Base-by-base conservation (phyloP, 305 asterid species). In the Fraxinus platypoda region DNA sequence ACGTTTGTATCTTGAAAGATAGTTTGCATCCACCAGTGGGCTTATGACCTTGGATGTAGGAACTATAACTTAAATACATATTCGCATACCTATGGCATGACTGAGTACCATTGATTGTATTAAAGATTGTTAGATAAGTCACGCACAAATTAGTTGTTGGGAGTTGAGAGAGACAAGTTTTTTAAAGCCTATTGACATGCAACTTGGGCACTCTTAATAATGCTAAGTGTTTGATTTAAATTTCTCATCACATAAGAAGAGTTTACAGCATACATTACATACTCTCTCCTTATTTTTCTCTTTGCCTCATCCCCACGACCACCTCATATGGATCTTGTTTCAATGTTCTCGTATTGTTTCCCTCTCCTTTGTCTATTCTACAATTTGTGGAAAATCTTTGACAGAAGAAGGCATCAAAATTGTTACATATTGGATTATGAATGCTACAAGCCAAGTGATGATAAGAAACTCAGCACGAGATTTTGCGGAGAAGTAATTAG, bases 81-180 rank as follows among this genome's bases (percentile, higher is more conserved):
- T 21, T 21, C 26, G 52, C 75, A 82, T 76, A 81, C 85, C 75
- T 80, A 46, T 78, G 34, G 82, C 66, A 35, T 33, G 84, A 46
- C 26, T 15, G 17, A 12, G 19, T 77, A n/a, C 1, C 64, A 28
- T 38, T 74, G 78, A 71, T 23, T 80, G 78, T 77, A 81, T 74
- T 81, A 83, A 79, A 77, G 79, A 83, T 81, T 31, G 85, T 79
- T 68, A 35, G 80, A n/a, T 76, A 49, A 80, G 85, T 86, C 88
- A 84, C 80, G 81, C 73, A 81, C 76, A 81, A 19, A 54, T 68
- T 82, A 85, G 92, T 89, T 87, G 93, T 88, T 92, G 94, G 97
- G 77, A 82, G 94, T 92, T 92, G 93, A 88, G 90, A 80, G 86
- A 74, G 78, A 35, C 83, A 74, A 82, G 79, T 79, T 78, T 77